Conservation (phyloP, 345 rosid genomes). For the Acer yangbiense region DNA sequence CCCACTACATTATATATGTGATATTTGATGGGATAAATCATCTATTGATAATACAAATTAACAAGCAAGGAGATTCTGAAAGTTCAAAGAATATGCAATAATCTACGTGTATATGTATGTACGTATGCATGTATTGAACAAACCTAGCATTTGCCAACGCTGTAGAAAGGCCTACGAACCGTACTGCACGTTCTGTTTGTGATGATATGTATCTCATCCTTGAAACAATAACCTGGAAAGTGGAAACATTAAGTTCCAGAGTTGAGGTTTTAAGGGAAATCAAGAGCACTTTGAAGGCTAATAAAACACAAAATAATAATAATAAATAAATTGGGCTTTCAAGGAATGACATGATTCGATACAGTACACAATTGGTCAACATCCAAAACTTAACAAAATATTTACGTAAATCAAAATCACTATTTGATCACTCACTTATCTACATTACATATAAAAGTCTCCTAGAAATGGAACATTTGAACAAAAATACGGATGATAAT, state of each 20-base stretch:
- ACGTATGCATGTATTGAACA: conserved; percentile 16
- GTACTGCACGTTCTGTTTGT: conserved; percentile 91
- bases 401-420: neutral
- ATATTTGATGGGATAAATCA: conserved; percentile 6
- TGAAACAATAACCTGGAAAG: conserved; percentile 78
- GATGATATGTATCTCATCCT: conserved; percentile 99
- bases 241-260: conserved; percentile 29
- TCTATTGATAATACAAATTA: neutral
- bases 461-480: neutral
- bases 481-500: neutral
- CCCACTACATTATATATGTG: neutral
- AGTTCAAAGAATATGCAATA: conserved; percentile 7
- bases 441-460: neutral
- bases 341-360: neutral
- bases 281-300: neutral
- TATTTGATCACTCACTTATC: neutral
- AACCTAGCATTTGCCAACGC: conserved; percentile 98
- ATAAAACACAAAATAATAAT: neutral
- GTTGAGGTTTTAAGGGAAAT: conserved; percentile 14
- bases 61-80: conserved; percentile 5
- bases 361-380: neutral
- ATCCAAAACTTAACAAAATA: neutral
- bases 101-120: neutral
- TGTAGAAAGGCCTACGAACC: conserved; percentile 95
- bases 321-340: neutral